Evolutionary conservation across 139 green algal genomes (phyloP).

Genomic region (Closterium sp.): DNA sequence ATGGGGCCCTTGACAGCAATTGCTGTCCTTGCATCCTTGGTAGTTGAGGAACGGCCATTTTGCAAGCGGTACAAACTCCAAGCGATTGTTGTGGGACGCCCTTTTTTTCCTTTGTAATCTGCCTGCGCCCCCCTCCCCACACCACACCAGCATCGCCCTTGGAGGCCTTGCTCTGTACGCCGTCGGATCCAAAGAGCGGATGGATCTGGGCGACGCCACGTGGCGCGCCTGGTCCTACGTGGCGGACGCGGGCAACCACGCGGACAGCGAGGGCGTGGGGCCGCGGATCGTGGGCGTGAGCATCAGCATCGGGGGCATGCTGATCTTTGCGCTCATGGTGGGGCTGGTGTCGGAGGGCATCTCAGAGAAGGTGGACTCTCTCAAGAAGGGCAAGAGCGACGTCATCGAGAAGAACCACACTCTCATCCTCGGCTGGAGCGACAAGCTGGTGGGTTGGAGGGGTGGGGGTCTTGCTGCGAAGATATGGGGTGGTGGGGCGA

Average conservation of each 20-base stretch:
- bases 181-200: constrained; percentile 21
- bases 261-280: constrained; percentile 28
- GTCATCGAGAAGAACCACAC: constrained; percentile 64
- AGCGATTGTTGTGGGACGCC: too few species aligned
- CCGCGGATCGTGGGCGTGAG: constrained; percentile 49
- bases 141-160: constrained; percentile 27
- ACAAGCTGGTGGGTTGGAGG: constrained; percentile 52
- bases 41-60: too few species aligned
- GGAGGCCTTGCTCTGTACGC: constrained; percentile 57
- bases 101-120: not conserved
- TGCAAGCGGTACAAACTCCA: too few species aligned
- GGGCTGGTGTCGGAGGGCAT: constrained; percentile 61
- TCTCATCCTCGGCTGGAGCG: constrained; percentile 63
- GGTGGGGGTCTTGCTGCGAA: not conserved
- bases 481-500: not conserved
- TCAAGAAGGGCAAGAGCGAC: constrained; percentile 57
- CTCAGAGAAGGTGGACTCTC: constrained; percentile 57
- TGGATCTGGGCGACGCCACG: constrained; percentile 4
- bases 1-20: too few species aligned
- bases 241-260: constrained; percentile 45
- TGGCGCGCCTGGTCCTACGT: constrained; percentile 49
- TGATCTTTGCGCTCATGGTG: constrained; percentile 63
- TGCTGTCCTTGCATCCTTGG: too few species aligned
- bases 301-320: constrained; percentile 60
- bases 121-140: not conserved